These are phyloP conservation scores for Naumovozyma baii DNA, from an alignment of 805 yeast genomes.

Conservation along the genomic window DNA sequence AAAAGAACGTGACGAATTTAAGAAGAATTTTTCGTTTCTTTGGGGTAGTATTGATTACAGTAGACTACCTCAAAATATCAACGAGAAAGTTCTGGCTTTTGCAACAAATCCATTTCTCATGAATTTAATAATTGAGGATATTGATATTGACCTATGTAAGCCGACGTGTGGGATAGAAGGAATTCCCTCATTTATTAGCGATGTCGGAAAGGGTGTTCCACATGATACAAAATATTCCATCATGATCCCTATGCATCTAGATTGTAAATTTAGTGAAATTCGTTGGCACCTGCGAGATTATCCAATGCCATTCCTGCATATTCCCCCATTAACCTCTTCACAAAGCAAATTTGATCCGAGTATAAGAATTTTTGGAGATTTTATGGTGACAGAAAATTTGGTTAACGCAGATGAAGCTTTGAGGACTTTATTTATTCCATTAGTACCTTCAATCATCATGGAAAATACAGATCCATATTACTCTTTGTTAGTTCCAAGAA, in stretches of 20 bases:
- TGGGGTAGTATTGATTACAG: conserved; percentile 33
- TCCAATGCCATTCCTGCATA: conserved; percentile 71
- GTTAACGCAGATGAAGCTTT: conserved; percentile 41
- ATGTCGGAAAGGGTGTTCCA: conserved; percentile 80
- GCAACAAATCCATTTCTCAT: conserved; percentile 44
- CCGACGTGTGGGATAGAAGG: conserved; percentile 44
- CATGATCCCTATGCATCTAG: conserved; percentile 52
- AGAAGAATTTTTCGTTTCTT: conserved; percentile 33
- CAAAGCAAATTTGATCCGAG: conserved; percentile 25
- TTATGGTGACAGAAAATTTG: conserved; percentile 61
- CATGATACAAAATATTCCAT: conserved; percentile 56
- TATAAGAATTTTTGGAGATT: conserved; percentile 46
- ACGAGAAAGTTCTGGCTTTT: conserved; percentile 40
- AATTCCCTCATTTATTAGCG: conserved; percentile 52
- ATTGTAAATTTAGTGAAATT: conserved; percentile 49
- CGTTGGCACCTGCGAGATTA: conserved; percentile 72
- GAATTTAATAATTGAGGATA: conserved; percentile 39
- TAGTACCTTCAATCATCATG: conserved; percentile 39
- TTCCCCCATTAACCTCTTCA: conserved; percentile 43
- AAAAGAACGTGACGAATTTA: conserved; percentile 33
- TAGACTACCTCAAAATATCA: conserved; percentile 32
- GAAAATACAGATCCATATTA: conserved; percentile 37
- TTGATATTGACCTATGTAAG: conserved; percentile 39
- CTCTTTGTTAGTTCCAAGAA: conserved; percentile 58
- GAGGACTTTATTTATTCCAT: conserved; percentile 52